Conservation (phyloP, 352 stramenopile species). For the Phytophthora chlamydospora region DNA sequence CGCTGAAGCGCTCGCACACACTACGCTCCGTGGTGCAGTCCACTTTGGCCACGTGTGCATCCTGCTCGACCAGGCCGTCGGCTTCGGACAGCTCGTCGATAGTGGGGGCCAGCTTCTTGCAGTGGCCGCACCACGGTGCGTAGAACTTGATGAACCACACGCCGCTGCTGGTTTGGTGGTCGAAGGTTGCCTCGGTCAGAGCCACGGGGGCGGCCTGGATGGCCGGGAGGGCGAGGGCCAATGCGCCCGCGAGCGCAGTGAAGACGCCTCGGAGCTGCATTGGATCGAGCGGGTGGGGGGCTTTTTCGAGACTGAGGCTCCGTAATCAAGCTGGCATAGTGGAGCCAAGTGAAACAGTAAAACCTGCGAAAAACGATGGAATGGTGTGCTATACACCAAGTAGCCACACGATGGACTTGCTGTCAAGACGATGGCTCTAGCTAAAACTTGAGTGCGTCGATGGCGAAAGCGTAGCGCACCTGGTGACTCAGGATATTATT, state of each 20-base stretch:
- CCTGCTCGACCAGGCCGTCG: slow-evolving; percentile 36
- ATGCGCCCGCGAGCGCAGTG: slow-evolving; percentile 35
- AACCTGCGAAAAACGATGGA: no score
- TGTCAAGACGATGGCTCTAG: no score
- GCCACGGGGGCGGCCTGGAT: slow-evolving; percentile 33
- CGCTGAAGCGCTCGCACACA: slow-evolving; percentile 81
- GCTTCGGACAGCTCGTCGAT: slow-evolving; percentile 65
- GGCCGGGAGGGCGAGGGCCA: slow-evolving; percentile 33
- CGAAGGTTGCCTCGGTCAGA: slow-evolving; percentile 63
- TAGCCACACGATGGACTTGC: no score
- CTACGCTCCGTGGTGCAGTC: slow-evolving; percentile 79
- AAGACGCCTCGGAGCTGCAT: slow-evolving; percentile 23
- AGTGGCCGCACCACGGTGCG: slow-evolving; percentile 86
- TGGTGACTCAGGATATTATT: no score
- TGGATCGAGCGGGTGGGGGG: slow-evolving; percentile 5
- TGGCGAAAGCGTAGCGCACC: no score
- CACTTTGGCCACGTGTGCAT: slow-evolving; percentile 69
- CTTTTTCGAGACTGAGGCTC: slow-evolving; percentile 20
- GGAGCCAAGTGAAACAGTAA: not conserved
- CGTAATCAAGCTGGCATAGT: slow-evolving; percentile 18
- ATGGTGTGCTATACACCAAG: no score
- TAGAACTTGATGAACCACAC: slow-evolving; percentile 90
- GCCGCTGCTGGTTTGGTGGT: slow-evolving; percentile 53
- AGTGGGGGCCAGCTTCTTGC: slow-evolving; percentile 76
- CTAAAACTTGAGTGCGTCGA: no score